Percentiles rank a stretch among this genome's conserved stretches.
phyloP scores from a whole-genome alignment of 495 filamentous ascomycete species.

The Penicillium simplicissimum region DNA sequence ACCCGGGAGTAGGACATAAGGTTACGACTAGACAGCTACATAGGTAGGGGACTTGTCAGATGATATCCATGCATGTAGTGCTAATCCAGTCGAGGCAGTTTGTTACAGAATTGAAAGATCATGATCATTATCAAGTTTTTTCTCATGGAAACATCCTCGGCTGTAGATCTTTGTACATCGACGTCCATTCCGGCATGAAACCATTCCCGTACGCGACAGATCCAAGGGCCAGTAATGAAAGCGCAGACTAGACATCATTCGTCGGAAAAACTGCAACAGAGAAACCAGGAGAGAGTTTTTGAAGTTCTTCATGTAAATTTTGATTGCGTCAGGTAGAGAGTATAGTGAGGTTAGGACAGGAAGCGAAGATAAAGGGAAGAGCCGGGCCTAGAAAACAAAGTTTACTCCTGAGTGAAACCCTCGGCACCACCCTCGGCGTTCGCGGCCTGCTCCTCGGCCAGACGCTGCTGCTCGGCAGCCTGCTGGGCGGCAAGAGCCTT shows the following conservation, averaged over 20 bases:
- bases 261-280: not conserved
- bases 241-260: slow-evolving; percentile 4
- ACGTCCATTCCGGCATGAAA: not conserved
- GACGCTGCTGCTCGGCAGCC: slow-evolving; percentile 71
- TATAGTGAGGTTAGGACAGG: slow-evolving; percentile 41
- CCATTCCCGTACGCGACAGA: not conserved
- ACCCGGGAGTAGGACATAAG: no score
- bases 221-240: not conserved
- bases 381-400: slow-evolving; percentile 33
- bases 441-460: slow-evolving; percentile 60
- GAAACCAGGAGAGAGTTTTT: slow-evolving; percentile 14
- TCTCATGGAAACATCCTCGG: slow-evolving; percentile 2
- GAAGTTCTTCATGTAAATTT: slow-evolving; percentile 47
- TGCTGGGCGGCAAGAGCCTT: slow-evolving; percentile 90
- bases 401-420: slow-evolving; percentile 51
- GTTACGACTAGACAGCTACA: no score
- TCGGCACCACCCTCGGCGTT: slow-evolving; percentile 47
- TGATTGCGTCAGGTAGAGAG: slow-evolving; percentile 46
- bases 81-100: no score
- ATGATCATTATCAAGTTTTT: slow-evolving; percentile 6
- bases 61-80: no score
- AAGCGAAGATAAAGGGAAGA: slow-evolving; percentile 36
- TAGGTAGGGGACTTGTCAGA: no score
- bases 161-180: slow-evolving; percentile 5
- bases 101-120: not conserved